These are phyloP conservation scores for Backusella macrospora DNA, from an alignment of 192 early-diverging fungal species.

Conservation along the genomic window DNA sequence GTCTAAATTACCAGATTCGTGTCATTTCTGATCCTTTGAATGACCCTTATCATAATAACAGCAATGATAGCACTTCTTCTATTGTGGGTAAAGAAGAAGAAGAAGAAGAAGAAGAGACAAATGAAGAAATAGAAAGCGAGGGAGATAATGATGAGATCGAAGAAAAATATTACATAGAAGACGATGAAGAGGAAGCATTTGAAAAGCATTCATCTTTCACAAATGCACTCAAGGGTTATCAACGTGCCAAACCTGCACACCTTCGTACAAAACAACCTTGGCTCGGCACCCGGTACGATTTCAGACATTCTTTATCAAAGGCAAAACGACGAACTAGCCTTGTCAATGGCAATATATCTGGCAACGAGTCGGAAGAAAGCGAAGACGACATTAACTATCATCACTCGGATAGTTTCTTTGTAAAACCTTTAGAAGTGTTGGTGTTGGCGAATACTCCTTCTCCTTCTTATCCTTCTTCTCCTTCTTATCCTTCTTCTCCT, in stretches of 20 bases:
- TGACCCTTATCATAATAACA: not conserved
- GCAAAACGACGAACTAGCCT: not conserved
- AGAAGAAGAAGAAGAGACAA: not conserved
- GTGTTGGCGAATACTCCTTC: not conserved
- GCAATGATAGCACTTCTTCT: no score
- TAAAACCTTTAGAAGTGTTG: not conserved
- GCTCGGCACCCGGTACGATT: slow-evolving; percentile 19
- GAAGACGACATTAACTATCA: not conserved
- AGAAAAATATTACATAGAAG: not conserved
- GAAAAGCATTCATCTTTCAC: slow-evolving; percentile 12
- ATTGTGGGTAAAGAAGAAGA: not conserved
- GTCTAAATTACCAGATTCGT: slow-evolving; percentile 73
- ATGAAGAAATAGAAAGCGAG: not conserved
- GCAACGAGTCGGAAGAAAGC: not conserved
- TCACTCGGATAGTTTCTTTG: not conserved
- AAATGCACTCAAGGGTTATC: slow-evolving; percentile 2
- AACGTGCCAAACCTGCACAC: not conserved
- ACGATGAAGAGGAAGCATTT: not conserved
- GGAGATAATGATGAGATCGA: not conserved
- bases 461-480: not conserved
- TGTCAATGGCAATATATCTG: not conserved
- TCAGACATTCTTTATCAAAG: slow-evolving; percentile 10
- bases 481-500: not conserved
- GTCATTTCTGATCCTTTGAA: slow-evolving; percentile 14
- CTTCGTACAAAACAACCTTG: slow-evolving; percentile 1